Evolutionary conservation across 2,329 filamentous ascomycete species (phyloP), one percentile per base, ranked within the genome.

Genomic region (Hypocreales sp.): DNA sequence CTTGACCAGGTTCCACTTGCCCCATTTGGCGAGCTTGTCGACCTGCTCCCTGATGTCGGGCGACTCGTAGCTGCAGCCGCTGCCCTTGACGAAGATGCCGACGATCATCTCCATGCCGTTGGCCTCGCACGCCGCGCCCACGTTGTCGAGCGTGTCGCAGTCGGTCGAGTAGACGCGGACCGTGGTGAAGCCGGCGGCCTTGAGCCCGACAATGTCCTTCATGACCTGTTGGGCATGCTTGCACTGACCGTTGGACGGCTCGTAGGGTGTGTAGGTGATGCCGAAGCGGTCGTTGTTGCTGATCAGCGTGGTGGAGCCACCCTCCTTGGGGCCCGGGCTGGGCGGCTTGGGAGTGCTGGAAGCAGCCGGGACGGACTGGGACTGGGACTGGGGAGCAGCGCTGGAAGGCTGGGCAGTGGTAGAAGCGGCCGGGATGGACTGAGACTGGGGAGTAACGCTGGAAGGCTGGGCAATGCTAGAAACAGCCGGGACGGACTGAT

Each of bases 111-210:
- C 75, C 34, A 94, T 48, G 34, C 77, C 75, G 52, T 75, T 48
- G 41, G 67, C 53, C 44, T 67, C 54, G 56, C 67, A 74, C 33
- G 81, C 79, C 23, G 58, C 54, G 37, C 81, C 81, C 32, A 94
- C 75, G 54, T 70, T 75, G 48, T 73, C 56, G 34, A 92, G 78
- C 30, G 77, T 78, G 55, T 69, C 64, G 67, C 87, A 95, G 68
- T 94, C 86, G 40, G 84, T 86, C 38, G 78, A 82, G 72, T 95
- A 95, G 49, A 90, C 64, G 53, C 87, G 86, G 50, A 87, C 52
- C 26, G 67, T 60, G 37, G 55, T 56, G 68, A 86, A 83, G 33
- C 79, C 79, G 38, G 69, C 67, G 28, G 41, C 26, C 45, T 72
- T 67, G 47, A 87, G 78, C 33, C 52, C 40, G 21, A 53, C 49